Percentiles rank a stretch among this genome's conserved stretches.
Conservation (phyloP, 1,139 yeast species). For the Hemisphaericaspora subhashii region DNA sequence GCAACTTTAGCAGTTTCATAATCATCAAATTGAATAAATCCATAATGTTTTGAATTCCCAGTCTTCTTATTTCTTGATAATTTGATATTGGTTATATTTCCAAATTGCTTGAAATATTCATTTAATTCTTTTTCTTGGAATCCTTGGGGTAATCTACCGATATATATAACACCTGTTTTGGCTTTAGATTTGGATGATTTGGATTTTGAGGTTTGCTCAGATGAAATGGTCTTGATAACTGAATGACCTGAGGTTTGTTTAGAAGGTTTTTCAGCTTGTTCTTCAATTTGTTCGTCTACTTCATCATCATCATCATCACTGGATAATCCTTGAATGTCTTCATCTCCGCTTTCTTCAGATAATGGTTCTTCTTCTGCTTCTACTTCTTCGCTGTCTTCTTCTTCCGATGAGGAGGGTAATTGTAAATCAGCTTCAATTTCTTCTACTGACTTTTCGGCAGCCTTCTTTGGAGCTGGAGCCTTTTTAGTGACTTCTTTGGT, state of each 20-base stretch:
- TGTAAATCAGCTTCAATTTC: conserved; percentile 34
- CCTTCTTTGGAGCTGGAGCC: conserved; percentile 4
- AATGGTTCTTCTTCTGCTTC: conserved; percentile 18
- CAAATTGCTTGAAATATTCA: conserved; percentile 86
- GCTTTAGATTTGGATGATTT: conserved; percentile 18
- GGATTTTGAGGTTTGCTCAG: conserved; percentile 17
- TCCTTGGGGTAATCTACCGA: conserved; percentile 92
- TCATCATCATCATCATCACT: conserved; percentile 25
- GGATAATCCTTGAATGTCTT: conserved; percentile 25
- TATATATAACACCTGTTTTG: conserved; percentile 68
- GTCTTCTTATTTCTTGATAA: conserved; percentile 87
- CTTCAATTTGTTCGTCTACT: conserved; percentile 14
- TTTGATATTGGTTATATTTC: conserved; percentile 73
- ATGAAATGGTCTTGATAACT: conserved; percentile 25
- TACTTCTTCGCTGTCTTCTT: conserved; percentile 21
- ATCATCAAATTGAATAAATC: conserved; percentile 79
- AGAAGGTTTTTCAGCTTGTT: conserved; percentile 2
- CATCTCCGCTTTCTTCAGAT: conserved; percentile 24
- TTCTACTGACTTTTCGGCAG: conserved; percentile 21
- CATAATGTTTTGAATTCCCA: conserved; percentile 92
- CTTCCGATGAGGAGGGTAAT: conserved; percentile 30
- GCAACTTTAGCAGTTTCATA: conserved; percentile 82
- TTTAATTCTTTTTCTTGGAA: conserved; percentile 83
- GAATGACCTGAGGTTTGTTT: conserved; percentile 22
- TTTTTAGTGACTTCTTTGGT: conserved; percentile 4